Conservation (phyloP, 2,329 filamentous ascomycete species). For the Coleophoma cylindrospora region DNA sequence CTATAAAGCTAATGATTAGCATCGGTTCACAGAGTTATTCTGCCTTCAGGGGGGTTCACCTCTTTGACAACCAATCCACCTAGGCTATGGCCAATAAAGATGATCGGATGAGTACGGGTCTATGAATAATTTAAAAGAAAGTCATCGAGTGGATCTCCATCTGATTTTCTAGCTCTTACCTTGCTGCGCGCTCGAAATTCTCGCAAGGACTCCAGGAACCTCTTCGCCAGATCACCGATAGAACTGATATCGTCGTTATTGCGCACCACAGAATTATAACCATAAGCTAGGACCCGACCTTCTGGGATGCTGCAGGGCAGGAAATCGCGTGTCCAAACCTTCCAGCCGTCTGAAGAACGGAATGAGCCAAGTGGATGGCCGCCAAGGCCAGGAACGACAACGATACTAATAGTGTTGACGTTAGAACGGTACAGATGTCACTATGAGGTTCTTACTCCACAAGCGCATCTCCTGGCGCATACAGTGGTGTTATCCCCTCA, state of each 20-base stretch:
- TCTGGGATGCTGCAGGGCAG: neutral
- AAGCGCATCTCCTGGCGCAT: neutral
- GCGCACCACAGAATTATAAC: neutral
- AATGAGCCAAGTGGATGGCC: neutral
- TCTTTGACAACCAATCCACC: conserved; percentile 22
- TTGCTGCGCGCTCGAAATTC: neutral
- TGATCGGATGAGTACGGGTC: conserved; percentile 2
- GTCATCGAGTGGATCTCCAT: too few relatives aligned
- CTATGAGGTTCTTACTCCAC: neutral
- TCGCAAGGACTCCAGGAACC: neutral
- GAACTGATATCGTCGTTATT: neutral
- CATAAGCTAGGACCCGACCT: neutral
- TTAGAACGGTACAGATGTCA: too few relatives aligned
- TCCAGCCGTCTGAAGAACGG: neutral
- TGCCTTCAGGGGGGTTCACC: conserved; percentile 5
- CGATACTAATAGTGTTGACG: neutral
- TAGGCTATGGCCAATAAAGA: conserved; percentile 23
- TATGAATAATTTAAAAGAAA: too few relatives aligned
- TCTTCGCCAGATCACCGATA: neutral
- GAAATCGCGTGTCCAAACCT: neutral
- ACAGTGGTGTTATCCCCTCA: neutral
- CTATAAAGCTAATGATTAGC: conserved; percentile 3
- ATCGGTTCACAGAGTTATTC: neutral
- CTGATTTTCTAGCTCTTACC: neutral
- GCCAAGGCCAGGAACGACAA: neutral